Percentiles rank a stretch among this genome's conserved stretches.
These are phyloP conservation scores for Rhypophila decipiens DNA, from an alignment of 495 filamentous ascomycete genomes.

Conservation along the genomic window DNA sequence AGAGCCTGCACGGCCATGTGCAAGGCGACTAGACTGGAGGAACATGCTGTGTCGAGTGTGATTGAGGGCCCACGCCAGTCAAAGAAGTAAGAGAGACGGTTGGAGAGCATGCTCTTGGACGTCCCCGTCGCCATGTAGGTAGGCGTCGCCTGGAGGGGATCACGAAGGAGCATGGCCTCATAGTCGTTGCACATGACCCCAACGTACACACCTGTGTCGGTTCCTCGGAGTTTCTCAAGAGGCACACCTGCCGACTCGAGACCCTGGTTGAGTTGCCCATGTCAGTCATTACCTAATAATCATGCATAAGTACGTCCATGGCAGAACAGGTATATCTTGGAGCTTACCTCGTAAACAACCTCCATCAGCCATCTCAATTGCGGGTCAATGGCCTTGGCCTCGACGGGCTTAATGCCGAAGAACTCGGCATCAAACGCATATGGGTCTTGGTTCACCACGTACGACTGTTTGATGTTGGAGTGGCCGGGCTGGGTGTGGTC, in stretches of 20 bases:
- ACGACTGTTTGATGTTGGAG: no score
- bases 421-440: no score
- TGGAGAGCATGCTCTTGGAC: constrained; percentile 28
- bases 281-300: no score
- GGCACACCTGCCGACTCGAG: constrained; percentile 50
- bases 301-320: no score
- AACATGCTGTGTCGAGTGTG: constrained; percentile 50
- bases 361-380: constrained; percentile 33
- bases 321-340: no score
- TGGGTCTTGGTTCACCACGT: no score
- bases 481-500: no score
- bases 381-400: constrained; percentile 32
- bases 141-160: constrained; percentile 3
- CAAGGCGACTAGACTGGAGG: constrained; percentile 45
- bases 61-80: constrained; percentile 34
- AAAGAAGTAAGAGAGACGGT: constrained; percentile 46
- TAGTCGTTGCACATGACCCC: constrained; percentile 66
- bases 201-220: constrained; percentile 47
- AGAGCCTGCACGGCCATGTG: constrained; percentile 48
- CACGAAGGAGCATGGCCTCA: constrained; percentile 38
- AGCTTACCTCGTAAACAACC: constrained; percentile 15
- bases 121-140: constrained; percentile 24
- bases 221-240: constrained; percentile 5
- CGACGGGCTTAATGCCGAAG: no score
- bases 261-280: no score